Evolutionary conservation across 2,329 filamentous ascomycete genomes (phyloP), one percentile per base, ranked within the genome.

Genomic region (Neofusicoccum sp.): DNA sequence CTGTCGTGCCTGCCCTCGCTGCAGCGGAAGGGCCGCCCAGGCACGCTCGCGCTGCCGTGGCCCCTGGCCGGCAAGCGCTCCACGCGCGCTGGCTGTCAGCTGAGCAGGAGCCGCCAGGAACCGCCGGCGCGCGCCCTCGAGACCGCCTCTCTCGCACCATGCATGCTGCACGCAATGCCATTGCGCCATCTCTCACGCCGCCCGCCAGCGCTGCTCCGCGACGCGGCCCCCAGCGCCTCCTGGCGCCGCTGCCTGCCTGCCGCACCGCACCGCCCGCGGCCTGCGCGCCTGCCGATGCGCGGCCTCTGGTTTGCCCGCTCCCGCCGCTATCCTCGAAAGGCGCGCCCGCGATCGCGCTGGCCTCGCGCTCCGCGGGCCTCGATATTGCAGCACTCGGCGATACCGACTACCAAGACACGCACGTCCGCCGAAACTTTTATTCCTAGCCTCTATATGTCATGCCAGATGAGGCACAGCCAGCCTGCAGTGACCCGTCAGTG

Each of bases 401-500:
- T 34, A 49, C 47, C 47, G 47, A 49, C 47, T 28, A 33, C 47
- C 29, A 58, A 56, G 41, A 58, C 54, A 58, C 16, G 54, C 54
- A 58, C 41, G 41, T 45, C 41, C 54, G 36, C 28, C 45, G 54
- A 58, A 58, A 58, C 54, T 58, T 58, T 58, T 58, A 44, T 58
- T 45, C 52, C 52, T 44, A 56, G 52, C 37, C 48, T 56, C 54
- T 58, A 58, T 54, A 54, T 58, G 54, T 58, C 54, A 45, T 58
- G 54, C 54, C 54, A 58, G 54, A 58, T 58, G 54, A 58, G 54
- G 54, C 54, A 58, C 54, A 58, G 41, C 41, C 54, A 45, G 39
- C 61, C 41, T 56, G 61, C 50, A 62, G 49, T 56, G 49, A 49
- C 50, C 61, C 49, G 41, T 49, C 49, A 62, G 52, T 56, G 52